Percentiles rank a stretch among this genome's conserved stretches.
Conservation (phyloP, 495 filamentous ascomycete genomes). For the Penicillium macrosclerotiorum region DNA sequence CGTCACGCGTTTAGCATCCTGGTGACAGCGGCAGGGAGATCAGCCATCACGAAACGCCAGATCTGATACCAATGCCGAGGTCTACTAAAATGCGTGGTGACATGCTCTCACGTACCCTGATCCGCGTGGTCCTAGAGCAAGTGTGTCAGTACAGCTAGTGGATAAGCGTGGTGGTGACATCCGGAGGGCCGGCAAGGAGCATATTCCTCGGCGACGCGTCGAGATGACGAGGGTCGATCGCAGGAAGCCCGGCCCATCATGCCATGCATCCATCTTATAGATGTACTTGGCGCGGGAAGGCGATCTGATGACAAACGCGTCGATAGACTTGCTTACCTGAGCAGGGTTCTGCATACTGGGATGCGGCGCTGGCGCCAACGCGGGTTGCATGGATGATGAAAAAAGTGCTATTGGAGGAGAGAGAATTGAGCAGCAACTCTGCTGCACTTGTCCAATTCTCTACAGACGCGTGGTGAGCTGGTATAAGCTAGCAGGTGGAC, state of each 20-base stretch:
- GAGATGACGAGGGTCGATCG: neutral
- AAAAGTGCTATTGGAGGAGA: neutral
- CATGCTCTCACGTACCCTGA: slow-evolving; percentile 44
- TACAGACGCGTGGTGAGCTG: slow-evolving; percentile 12
- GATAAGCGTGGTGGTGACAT: neutral
- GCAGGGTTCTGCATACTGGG: slow-evolving; percentile 54
- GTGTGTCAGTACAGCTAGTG: slow-evolving; percentile 12
- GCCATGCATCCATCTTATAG: slow-evolving; percentile 8
- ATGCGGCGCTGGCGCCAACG: slow-evolving; percentile 57
- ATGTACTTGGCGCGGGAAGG: slow-evolving; percentile 25
- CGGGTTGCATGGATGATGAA: slow-evolving; percentile 48
- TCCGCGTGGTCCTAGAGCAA: slow-evolving; percentile 48
- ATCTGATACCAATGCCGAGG: neutral
- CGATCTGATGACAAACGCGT: slow-evolving; percentile 49
- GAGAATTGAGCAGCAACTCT: slow-evolving; percentile 4
- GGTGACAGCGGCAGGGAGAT: too few relatives aligned
- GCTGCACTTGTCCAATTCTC: slow-evolving; percentile 8
- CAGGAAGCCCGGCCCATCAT: neutral
- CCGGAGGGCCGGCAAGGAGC: slow-evolving; percentile 6
- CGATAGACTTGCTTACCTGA: slow-evolving; percentile 50
- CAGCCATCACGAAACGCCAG: neutral
- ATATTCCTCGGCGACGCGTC: slow-evolving; percentile 15
- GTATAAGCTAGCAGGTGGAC: too few relatives aligned
- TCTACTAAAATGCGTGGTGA: neutral
- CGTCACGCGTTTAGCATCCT: neutral